A percentile compares a stretch with the other conserved stretches of the same genome.
Conservation (phyloP, 2,329 filamentous ascomycete genomes). For the Rosellinia necatrix region DNA sequence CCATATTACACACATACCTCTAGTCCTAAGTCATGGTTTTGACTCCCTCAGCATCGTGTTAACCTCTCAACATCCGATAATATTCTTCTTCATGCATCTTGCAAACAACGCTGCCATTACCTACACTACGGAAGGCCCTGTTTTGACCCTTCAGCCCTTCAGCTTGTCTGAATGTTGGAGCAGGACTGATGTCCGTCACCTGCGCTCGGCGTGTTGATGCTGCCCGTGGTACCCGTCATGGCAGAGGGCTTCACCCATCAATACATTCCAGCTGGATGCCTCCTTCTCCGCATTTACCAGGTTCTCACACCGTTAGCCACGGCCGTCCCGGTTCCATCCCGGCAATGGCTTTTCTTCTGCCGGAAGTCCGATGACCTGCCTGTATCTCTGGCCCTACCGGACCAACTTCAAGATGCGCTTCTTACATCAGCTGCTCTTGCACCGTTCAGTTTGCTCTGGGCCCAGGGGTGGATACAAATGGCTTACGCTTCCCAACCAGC, state of each 20-base stretch:
- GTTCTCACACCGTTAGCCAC: neutral
- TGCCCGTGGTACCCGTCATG: constrained; percentile 20
- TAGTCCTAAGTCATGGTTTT: no score
- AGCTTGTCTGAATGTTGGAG: neutral
- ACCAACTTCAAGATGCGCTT: constrained; percentile 38
- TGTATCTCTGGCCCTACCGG: constrained; percentile 15
- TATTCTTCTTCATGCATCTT: no score
- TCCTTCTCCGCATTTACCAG: constrained; percentile 39
- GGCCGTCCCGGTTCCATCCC: constrained; percentile 21
- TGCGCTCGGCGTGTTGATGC: neutral
- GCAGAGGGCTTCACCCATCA: constrained; percentile 25
- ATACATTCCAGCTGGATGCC: constrained; percentile 50
- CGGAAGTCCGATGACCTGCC: constrained; percentile 29
- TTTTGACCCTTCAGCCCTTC: neutral
- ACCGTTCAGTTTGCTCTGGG: constrained; percentile 41
- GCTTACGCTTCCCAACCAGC: constrained; percentile 41
- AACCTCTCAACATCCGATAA: no score
- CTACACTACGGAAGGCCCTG: neutral
- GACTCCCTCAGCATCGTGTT: no score
- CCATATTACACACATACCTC: no score
- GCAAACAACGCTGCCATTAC: neutral
- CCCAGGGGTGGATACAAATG: constrained; percentile 50
- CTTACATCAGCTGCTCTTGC: constrained; percentile 35
- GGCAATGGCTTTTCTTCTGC: constrained; percentile 39
- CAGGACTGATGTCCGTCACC: neutral